Evolutionary conservation across 345 rosid genomes (phyloP), one percentile per base, ranked within the genome.

Genomic region (Raphanus sativus): DNA sequence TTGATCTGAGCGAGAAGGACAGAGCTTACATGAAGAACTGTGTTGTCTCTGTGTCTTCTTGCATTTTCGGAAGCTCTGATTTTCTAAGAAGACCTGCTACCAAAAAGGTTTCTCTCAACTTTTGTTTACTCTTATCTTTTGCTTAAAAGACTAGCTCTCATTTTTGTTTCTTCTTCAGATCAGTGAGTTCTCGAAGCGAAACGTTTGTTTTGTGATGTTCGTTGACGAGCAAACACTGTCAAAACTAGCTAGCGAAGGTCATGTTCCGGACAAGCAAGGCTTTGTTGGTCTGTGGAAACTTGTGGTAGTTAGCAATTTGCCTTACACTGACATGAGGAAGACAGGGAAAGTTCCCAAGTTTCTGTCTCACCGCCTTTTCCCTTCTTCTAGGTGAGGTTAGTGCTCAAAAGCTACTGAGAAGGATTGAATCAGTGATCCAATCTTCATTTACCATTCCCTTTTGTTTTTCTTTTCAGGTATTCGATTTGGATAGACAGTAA

Each of bases 401-500:
- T 81, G 50, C 52, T 38, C 78, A 26, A 34, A 60, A 60, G 75
- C 78, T 54, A 4, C 28, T 42, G 12, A 34, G 11, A 24, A 48
- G 29, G 16, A 6, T 76, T 74, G 73, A 64, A 73, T 74, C 32
- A 70, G 9, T 67, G 32, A 60, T 0, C 0, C 33, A 26, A 48
- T 32, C 24, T 5, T 12, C 63, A 16, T 50, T 13, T 13, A 73
- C 59, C 38, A 6, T 12, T 40, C 16, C 11, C n/a, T n/a, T 69
- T 26, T 59, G 15, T 28, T 59, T 56, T 40, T 69, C 66, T 38
- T 62, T 81, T 60, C 83, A 94, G 98, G 81, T 95, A 92, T 84
- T 95, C 99, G 2, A 89, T 92, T 75, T 95, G 99, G 99, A 75
- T 95, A 60, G 98, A 95, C 69, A 91, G 98, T 84, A 95, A 95